Base-by-base conservation (phyloP, 2,329 filamentous ascomycete species). In the Oidium heveae region DNA sequence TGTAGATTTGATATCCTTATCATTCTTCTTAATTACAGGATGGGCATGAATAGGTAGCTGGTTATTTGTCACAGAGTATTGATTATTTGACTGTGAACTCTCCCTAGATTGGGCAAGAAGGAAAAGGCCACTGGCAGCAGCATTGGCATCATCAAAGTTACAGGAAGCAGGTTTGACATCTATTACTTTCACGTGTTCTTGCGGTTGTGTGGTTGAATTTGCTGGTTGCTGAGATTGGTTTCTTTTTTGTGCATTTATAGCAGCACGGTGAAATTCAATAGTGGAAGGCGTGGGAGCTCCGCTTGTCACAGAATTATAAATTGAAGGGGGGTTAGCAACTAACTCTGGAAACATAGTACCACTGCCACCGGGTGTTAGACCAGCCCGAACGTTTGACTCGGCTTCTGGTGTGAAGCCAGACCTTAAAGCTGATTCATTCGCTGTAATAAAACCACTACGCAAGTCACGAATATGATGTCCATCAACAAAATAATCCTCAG, bases 281-380 rank as follows among this genome's bases (percentile, higher is more conserved):
- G 89, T 94, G 58, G 82, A 82, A 9, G 91, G 91, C 1, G 91
- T 98, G 4, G 86, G 84, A 55, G 82, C 84, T 59, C 85, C 85
- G 64, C 78, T 84, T 59, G 85, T 80, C 39, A 91, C 71, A 60
- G 84, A 82, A 57, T 82, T 82, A 68, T 88, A 86, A 7, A 95
- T 70, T 53, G 84, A 83, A 70, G 87, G 82, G 0, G 86, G 85
- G 66, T 85, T 93, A 37, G 86, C 88, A 66, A 84, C 94, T 2
- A 86, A 83, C 55, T 83, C 85, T 55, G 89, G 87, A 72, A 96
- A 96, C 86, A 96, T 96, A 62, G 88, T 94, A 62, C 88, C 89
- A 66, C 88, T 87, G 60, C 89, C 89, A 57, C 91, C 91, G 52
- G 91, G 91, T 54, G 91, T 96, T 60, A 96, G 70, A 55, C 91